Evolutionary conservation across 2,329 filamentous ascomycete species (phyloP), one percentile per base, ranked within the genome.

Genomic region (Tolypocladium sp.): DNA sequence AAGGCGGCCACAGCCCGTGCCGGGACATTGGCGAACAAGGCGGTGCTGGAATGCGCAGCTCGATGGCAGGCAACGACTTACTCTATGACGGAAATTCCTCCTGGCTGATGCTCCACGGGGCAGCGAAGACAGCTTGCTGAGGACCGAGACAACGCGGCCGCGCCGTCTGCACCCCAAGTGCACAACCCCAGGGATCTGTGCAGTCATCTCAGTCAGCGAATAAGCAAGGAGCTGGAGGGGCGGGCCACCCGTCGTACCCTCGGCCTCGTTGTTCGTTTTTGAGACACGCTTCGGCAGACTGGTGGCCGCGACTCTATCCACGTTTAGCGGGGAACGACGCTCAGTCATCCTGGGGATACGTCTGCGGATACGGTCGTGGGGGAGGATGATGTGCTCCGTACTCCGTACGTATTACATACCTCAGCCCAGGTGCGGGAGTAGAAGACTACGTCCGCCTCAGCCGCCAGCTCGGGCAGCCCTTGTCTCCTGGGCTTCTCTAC

Each of bases 341-440:
- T 33, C 46, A 33, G 27, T 33, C 27, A 12, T 46, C 10, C 9
- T 10, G 49, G 30, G 37, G 25, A 3, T 10, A 40, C 22, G 52
- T n/a, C n/a, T 9, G 20, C 52, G 25, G 25, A 49, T 7, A 9
- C 25, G 20, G 35, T 2, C 44, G n/a, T 22, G 12, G 27, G 42
- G 9, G 27, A 49, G 22, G 46, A 38, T 8, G 25, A 40, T n/a
- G 22, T 41, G 37, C 25, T 51, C n/a, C 44, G 8, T 33, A n/a
- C n/a, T 22, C 15, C 33, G 42, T 37, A 7, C 12, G 44, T 53
- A 42, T 54, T 53, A 64, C 71, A 72, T 72, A 87, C 86, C 76
- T 86, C 80, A 60, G 88, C 88, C 88, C 88, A 91, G 56, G 77
- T 79, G 65, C 80, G 82, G 15, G 88, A 89, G 72, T 87, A 91